phyloP scores from a whole-genome alignment of 2,329 filamentous ascomycete species.

The Akanthomyces muscarius region DNA sequence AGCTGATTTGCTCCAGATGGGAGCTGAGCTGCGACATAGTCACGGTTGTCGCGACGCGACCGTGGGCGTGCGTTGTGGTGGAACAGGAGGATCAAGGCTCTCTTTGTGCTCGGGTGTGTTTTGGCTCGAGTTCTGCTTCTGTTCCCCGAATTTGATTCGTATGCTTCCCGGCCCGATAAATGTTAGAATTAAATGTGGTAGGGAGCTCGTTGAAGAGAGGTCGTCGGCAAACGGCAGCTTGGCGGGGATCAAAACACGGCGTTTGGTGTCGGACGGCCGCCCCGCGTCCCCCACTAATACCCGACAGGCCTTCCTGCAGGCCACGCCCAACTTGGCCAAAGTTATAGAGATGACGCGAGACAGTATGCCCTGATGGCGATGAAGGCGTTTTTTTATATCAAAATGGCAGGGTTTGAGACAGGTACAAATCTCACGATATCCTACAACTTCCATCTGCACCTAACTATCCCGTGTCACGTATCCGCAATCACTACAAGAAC shows the following conservation, averaged over 20 bases:
- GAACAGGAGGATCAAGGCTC: not conserved
- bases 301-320: not conserved
- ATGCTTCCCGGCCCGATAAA: too few relatives aligned
- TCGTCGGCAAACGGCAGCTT: not conserved
- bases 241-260: constrained; percentile 5
- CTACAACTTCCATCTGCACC: not conserved
- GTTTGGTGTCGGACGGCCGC: not conserved
- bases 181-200: not conserved
- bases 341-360: too few relatives aligned
- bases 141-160: not conserved
- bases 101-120: not conserved
- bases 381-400: too few relatives aligned
- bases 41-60: constrained; percentile 1
- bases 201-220: not conserved
- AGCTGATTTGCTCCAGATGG: constrained; percentile 72
- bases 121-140: not conserved
- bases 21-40: constrained; percentile 65
- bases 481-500: not conserved
- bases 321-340: not conserved
- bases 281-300: not conserved
- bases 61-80: not conserved
- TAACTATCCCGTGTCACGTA: too few relatives aligned
- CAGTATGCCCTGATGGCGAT: too few relatives aligned
- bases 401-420: too few relatives aligned
- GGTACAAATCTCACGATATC: not conserved